These are phyloP conservation scores for Barbatosphaeria neglecta DNA, from an alignment of 495 filamentous ascomycete species.

Conservation along the genomic window DNA sequence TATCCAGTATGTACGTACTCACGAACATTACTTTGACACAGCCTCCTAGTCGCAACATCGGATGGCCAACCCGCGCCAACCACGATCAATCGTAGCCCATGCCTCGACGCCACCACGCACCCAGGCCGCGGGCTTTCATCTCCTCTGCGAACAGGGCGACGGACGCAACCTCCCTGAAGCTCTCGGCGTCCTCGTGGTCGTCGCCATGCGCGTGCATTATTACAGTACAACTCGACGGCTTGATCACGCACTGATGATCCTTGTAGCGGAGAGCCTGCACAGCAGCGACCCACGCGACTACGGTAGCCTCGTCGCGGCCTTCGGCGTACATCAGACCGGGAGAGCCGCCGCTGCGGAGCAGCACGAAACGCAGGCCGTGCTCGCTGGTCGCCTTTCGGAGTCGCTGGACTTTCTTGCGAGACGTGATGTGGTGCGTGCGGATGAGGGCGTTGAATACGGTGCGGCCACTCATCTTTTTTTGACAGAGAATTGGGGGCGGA, in stretches of 20 bases:
- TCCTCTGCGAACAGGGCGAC: constrained; percentile 13
- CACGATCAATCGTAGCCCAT: constrained; percentile 12
- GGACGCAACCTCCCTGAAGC: constrained; percentile 14
- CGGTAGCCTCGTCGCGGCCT: constrained; percentile 32
- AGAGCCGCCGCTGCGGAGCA: constrained; percentile 53
- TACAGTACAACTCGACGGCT: constrained; percentile 3
- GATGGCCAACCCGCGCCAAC: no score
- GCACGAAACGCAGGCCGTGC: constrained; percentile 39
- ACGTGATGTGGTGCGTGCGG: constrained; percentile 72
- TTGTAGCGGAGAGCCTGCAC: constrained; percentile 16
- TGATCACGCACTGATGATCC: constrained; percentile 15
- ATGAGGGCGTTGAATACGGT: constrained; percentile 49
- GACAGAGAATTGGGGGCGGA: background rate
- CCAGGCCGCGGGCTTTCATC: constrained; percentile 16
- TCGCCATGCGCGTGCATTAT: background rate
- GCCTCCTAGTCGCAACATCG: no score
- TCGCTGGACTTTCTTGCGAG: constrained; percentile 60
- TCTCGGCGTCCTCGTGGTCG: background rate
- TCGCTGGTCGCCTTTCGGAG: constrained; percentile 51
- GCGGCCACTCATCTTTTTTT: background rate
- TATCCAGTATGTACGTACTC: no score
- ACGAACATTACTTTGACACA: no score
- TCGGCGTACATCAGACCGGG: constrained; percentile 75
- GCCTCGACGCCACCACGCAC: constrained; percentile 14
- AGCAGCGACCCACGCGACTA: constrained; percentile 14